Conservation (phyloP, 2,329 filamentous ascomycete species). For the Penicillium sp. region DNA sequence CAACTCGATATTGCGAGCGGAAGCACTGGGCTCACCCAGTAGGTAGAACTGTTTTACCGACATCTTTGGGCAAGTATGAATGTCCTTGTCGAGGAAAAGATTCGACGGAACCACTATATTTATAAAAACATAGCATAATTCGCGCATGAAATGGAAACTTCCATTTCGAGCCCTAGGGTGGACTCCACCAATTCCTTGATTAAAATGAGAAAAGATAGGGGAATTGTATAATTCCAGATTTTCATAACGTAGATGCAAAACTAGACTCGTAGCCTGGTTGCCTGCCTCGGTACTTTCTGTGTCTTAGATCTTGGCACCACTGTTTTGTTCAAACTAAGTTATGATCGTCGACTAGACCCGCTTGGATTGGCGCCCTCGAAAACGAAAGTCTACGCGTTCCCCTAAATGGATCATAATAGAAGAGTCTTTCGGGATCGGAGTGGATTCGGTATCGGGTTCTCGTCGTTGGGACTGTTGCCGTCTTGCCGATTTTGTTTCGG, state of each 20-base stretch:
- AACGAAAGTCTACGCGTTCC: neutral
- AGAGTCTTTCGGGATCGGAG: constrained; percentile 3
- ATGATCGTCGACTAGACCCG: neutral
- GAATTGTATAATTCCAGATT: neutral
- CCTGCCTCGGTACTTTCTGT: neutral
- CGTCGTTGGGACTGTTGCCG: neutral
- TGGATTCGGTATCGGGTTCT: constrained; percentile 9
- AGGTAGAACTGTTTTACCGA: constrained; percentile 19
- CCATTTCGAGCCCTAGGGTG: neutral
- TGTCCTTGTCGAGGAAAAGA: neutral
- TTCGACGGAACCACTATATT: constrained; percentile 3
- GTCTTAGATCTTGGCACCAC: neutral
- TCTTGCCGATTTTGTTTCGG: neutral
- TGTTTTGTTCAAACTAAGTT: neutral
- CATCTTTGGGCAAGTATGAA: constrained; percentile 9
- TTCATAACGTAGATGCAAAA: neutral
- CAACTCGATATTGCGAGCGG: constrained; percentile 21
- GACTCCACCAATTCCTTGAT: neutral
- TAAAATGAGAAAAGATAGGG: neutral
- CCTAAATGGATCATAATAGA: neutral
- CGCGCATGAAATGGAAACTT: neutral
- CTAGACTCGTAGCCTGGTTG: neutral
- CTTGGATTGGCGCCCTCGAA: neutral
- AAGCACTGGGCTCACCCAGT: constrained; percentile 21
- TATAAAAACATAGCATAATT: constrained; percentile 8